Evolutionary conservation across 164 flowering plant genomes (phyloP).

Genomic region (Saururus chinensis): DNA sequence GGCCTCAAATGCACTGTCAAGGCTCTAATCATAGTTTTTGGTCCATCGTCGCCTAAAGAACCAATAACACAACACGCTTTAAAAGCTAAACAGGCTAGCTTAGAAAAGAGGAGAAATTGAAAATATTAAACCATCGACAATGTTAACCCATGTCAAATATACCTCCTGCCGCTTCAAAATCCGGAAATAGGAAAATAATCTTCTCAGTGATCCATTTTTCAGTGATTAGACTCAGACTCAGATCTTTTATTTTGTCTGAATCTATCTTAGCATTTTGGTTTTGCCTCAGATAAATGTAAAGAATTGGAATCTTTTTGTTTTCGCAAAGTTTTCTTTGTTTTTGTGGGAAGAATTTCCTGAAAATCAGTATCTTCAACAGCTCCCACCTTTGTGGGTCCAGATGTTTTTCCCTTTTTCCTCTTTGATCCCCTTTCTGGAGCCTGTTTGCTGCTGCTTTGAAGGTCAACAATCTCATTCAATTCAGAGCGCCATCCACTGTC

Average conservation of each 20-base stretch:
- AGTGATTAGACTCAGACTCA: slow-evolving; percentile 33
- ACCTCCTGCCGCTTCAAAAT: slow-evolving; percentile 78
- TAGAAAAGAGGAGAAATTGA: slow-evolving; percentile 1
- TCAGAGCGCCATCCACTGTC: slow-evolving; percentile 27
- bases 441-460: slow-evolving; percentile 30
- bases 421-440: slow-evolving; percentile 55
- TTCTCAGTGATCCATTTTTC: slow-evolving; percentile 70
- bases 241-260: slow-evolving; percentile 31
- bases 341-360: slow-evolving; percentile 40
- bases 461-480: slow-evolving; percentile 34
- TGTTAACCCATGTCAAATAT: slow-evolving; percentile 1
- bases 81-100: slow-evolving; percentile 1
- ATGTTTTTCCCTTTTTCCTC: slow-evolving; percentile 71
- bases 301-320: slow-evolving; percentile 52
- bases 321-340: slow-evolving; percentile 72
- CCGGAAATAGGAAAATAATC: slow-evolving; percentile 48
- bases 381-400: slow-evolving; percentile 33
- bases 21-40: slow-evolving; percentile 37
- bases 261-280: slow-evolving; percentile 43
- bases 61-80: neutral
- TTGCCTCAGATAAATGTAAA: slow-evolving; percentile 41
- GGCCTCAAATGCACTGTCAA: slow-evolving; percentile 73
- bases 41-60: slow-evolving; percentile 51
- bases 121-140: neutral
- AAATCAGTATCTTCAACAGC: slow-evolving; percentile 39